phyloP scores from a whole-genome alignment of 352 stramenopile genomes.

The Elongisporangium senticosum region DNA sequence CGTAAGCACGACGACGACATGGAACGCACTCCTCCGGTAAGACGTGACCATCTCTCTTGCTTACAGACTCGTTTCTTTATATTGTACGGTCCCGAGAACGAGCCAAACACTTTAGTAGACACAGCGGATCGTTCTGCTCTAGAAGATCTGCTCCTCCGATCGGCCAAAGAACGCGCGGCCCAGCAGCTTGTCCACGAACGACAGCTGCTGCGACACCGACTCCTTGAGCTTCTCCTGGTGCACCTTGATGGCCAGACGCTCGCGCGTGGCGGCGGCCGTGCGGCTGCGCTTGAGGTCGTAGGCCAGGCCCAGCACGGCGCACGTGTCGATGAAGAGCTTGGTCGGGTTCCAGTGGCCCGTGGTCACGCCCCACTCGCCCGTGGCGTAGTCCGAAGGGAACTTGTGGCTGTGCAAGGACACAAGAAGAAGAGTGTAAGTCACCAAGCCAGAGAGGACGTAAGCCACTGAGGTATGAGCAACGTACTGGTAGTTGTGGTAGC shows the following conservation, averaged over 20 bases:
- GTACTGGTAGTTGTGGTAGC: conserved; percentile 98
- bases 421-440: conserved; percentile 8
- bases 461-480: conserved; percentile 9
- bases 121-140: conserved; percentile 9
- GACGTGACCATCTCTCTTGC: no score
- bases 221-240: conserved; percentile 51
- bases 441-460: not conserved
- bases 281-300: conserved; percentile 95
- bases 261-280: conserved; percentile 60
- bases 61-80: not conserved
- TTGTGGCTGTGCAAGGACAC: conserved; percentile 83
- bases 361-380: conserved; percentile 95
- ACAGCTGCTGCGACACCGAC: conserved; percentile 37
- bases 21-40: not conserved
- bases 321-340: conserved; percentile 96
- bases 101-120: not conserved
- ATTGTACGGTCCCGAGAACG: not conserved
- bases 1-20: not conserved
- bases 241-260: conserved; percentile 63
- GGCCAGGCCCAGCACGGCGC: conserved; percentile 90
- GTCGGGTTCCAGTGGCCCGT: conserved; percentile 97
- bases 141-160: conserved; percentile 75
- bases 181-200: conserved; percentile 50
- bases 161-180: conserved; percentile 76
- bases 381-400: conserved; percentile 98